Conservation (phyloP, 371 early-diverging fungal species). For the Rhizomucor miehei region DNA sequence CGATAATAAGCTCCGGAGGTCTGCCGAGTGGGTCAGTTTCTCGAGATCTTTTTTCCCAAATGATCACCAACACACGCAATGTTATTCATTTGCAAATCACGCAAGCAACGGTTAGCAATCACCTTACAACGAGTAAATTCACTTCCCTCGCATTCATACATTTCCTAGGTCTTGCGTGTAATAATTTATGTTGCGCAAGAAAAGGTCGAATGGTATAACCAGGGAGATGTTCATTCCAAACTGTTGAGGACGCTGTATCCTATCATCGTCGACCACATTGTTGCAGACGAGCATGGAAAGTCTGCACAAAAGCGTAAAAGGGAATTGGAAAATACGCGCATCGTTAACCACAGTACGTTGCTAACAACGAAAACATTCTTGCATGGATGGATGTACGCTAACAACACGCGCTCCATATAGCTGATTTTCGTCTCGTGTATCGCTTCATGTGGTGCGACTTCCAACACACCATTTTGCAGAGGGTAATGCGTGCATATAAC, state of each 20-base stretch:
- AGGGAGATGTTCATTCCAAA: slow-evolving; percentile 7
- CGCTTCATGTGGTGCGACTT: slow-evolving; percentile 9
- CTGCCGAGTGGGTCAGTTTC: no score
- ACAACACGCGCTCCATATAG: background rate
- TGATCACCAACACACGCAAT: slow-evolving; percentile 6
- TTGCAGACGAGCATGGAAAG: slow-evolving; percentile 8
- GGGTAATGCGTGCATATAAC: slow-evolving; percentile 4
- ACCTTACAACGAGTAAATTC: background rate
- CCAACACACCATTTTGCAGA: slow-evolving; percentile 11
- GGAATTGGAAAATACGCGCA: slow-evolving; percentile 3
- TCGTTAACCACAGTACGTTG: slow-evolving; percentile 6
- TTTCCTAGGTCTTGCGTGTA: slow-evolving; percentile 11
- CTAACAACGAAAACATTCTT: no score
- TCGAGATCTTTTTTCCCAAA: background rate
- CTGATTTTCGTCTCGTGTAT: slow-evolving; percentile 9
- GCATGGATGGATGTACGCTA: background rate
- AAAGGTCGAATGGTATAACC: slow-evolving; percentile 16
- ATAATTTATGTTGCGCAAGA: slow-evolving; percentile 5
- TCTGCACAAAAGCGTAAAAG: slow-evolving; percentile 6
- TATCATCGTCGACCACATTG: slow-evolving; percentile 11
- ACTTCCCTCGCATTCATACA: no score
- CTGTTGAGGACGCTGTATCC: slow-evolving; percentile 12
- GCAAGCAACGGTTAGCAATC: slow-evolving; percentile 2
- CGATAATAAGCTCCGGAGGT: no score
- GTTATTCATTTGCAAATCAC: slow-evolving; percentile 15